These are phyloP conservation scores for Suillus occidentalis DNA, from an alignment of 768 basidiomycete species.

Conservation along the genomic window DNA sequence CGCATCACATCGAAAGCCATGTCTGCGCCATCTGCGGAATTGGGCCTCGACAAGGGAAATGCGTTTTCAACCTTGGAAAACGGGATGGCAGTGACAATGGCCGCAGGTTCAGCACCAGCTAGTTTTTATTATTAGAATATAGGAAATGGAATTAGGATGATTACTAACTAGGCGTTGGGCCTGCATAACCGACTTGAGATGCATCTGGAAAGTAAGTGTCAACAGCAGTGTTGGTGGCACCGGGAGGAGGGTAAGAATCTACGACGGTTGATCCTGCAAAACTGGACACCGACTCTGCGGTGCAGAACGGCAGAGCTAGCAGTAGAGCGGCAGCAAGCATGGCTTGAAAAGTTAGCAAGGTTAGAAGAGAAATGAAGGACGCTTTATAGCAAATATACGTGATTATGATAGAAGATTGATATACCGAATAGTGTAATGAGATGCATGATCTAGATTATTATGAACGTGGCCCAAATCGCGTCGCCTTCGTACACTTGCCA, in stretches of 20 bases:
- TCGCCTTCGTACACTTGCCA: too few relatives aligned
- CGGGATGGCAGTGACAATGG: constrained; percentile 43
- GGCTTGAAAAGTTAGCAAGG: background rate
- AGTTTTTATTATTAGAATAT: background rate
- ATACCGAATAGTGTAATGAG: too few relatives aligned
- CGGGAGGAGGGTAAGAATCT: constrained; percentile 43
- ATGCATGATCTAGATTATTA: too few relatives aligned
- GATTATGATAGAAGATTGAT: background rate
- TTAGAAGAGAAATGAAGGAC: background rate
- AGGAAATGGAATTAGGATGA: background rate
- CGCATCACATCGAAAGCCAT: constrained; percentile 44
- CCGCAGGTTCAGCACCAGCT: constrained; percentile 46
- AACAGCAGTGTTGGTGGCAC: constrained; percentile 34
- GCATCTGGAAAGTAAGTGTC: constrained; percentile 42
- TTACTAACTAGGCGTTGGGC: constrained; percentile 47
- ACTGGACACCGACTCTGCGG: constrained; percentile 29
- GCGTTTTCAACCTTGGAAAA: constrained; percentile 35
- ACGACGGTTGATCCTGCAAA: constrained; percentile 45
- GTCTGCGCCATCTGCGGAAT: constrained; percentile 32
- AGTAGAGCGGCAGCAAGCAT: constrained; percentile 9
- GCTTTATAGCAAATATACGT: background rate
- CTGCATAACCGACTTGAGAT: constrained; percentile 44
- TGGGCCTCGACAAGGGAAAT: constrained; percentile 44
- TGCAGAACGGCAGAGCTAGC: constrained; percentile 9
- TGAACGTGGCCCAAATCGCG: too few relatives aligned